Conservation (phyloP, 768 basidiomycete genomes). For the Ramaria sp. region DNA sequence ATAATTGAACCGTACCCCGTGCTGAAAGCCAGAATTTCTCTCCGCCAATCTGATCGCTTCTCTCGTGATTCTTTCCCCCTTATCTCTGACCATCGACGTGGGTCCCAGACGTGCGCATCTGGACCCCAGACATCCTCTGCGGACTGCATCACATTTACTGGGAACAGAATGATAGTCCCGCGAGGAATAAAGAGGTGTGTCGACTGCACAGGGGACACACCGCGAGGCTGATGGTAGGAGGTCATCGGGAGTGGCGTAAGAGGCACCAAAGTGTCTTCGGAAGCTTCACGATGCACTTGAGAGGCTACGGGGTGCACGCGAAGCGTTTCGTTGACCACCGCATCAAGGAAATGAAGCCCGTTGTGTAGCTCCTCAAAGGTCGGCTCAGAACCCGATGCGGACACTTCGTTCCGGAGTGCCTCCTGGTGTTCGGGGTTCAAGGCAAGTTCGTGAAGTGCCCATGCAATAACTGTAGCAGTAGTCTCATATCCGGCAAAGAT, state of each 20-base stretch:
- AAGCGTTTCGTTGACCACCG: conserved; percentile 51
- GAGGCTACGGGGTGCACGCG: conserved; percentile 50
- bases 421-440: conserved; percentile 39
- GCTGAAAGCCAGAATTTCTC: conserved; percentile 46
- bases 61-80: conserved; percentile 19
- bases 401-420: conserved; percentile 43
- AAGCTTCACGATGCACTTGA: conserved; percentile 54
- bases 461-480: conserved; percentile 27
- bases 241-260: conserved; percentile 37
- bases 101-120: conserved; percentile 45
- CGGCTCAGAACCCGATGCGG: conserved; percentile 26
- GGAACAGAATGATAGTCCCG: conserved; percentile 45
- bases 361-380: conserved; percentile 41
- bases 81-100: conserved; percentile 47
- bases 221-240: background rate
- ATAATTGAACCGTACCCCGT: conserved; percentile 23
- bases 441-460: conserved; percentile 56
- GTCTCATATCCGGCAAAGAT: conserved; percentile 47
- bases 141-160: conserved; percentile 44
- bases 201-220: conserved; percentile 20
- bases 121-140: conserved; percentile 47
- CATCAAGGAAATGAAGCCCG: conserved; percentile 44
- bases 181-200: conserved; percentile 40
- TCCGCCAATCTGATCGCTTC: conserved; percentile 21
- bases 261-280: conserved; percentile 27